Base-by-base conservation (phyloP, 306 rosid genomes). In the Lathyrus tuberosus region DNA sequence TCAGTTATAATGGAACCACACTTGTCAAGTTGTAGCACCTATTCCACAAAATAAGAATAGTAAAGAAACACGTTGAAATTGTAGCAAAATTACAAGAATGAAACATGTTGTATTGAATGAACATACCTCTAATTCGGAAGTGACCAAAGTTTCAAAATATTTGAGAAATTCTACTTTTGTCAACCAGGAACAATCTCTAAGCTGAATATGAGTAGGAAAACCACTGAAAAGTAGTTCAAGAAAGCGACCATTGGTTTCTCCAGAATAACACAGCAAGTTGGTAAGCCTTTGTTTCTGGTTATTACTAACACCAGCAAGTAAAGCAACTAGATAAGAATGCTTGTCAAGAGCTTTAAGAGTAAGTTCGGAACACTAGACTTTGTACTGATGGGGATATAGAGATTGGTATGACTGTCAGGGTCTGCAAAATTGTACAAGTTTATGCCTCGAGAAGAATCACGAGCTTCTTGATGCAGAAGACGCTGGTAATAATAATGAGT, bases 151-250 rank as follows among this genome's bases (percentile, higher is more conserved):
- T 69, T 78, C 70, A 62, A 91, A 87, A 65, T 74, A 80, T 30
- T 69, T 38, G 10, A 72, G 43, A 33, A 91, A 87, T 65, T 87
- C 83, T 46, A 88, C 92, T 72, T 81, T 97, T 2, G 91, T 68
- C 74, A 90, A 70, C 98, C 98, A 84, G 2, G 98, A 94, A 71
- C 96, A 90, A 73, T 94, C 96, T 67, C 41, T 42, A 12, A 94
- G 6, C n/a, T 94, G 78, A 65, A 94, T 80, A 77, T 87, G 95
- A 0, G 85, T 84, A 3, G 98, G 98, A 22, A 90, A 78, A 22
- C 88, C 96, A 43, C 49, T 60, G 14, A 90, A 57, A 65, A 94
- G 81, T 68, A 90, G 90, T 24, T 81, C 69, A 6, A 94, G 56
- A 65, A 78, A 43, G 37, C 15, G 90, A 56, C 1, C 24, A 41